Percentiles rank a stretch among this genome's conserved stretches.
These are phyloP conservation scores for Flaveria sonorensis DNA, from an alignment of 129 eudicot species.

Conservation along the genomic window DNA sequence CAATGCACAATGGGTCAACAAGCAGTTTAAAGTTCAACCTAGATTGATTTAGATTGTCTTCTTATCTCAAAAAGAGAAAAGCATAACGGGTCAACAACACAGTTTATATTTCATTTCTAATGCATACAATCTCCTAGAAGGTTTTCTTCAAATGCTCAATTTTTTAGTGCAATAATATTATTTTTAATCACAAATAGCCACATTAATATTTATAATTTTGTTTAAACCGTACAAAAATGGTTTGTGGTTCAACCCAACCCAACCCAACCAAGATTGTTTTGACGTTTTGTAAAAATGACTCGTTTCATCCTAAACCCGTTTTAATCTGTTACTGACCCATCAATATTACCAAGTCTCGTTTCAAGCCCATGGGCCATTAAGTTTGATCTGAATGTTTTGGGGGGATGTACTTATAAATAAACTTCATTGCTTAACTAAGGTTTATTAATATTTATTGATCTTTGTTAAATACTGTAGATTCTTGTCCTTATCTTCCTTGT, in stretches of 20 bases:
- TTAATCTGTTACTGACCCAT: neutral
- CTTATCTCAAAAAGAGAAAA: neutral
- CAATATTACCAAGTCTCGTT: conserved; percentile 1
- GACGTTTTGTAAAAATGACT: neutral
- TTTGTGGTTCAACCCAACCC: neutral
- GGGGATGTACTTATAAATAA: neutral
- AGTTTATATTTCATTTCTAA: neutral
- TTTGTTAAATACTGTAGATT: conserved; percentile 35
- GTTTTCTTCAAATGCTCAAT: too few species aligned
- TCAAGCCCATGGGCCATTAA: neutral
- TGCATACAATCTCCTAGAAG: too few species aligned
- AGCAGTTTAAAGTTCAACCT: too few species aligned
- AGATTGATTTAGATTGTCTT: neutral
- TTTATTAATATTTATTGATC: neutral
- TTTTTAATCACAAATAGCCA: too few species aligned
- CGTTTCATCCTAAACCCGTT: neutral
- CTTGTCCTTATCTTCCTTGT: conserved; percentile 54
- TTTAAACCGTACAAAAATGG: too few species aligned
- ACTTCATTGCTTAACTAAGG: conserved; percentile 16
- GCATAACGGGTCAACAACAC: neutral
- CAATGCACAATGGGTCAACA: neutral
- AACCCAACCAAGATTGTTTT: neutral
- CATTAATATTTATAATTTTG: too few species aligned
- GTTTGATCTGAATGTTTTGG: neutral
- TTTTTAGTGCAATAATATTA: too few species aligned